A percentile compares a stretch with the other conserved stretches of the same genome.
Evolutionary conservation across 257 asterid species (phyloP).

Genomic region (Rubia yunnanensis): DNA sequence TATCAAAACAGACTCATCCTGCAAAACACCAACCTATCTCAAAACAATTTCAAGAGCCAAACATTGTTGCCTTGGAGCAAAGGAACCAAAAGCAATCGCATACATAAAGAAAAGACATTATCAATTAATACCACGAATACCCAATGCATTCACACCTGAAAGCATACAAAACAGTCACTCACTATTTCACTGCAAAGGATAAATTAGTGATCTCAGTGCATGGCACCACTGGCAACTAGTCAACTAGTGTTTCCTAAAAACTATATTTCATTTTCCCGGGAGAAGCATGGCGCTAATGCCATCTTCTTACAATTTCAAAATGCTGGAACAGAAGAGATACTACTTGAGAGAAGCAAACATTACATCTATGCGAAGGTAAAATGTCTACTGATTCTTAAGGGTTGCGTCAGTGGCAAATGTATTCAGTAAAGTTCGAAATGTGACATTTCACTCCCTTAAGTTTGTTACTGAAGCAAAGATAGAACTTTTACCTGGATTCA

Average conservation of each 20-base stretch:
- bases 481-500: neutral
- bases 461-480: neutral
- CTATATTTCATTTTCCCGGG: neutral
- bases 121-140: neutral
- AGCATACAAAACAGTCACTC: neutral
- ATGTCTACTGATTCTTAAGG: neutral
- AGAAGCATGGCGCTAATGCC: neutral
- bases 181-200: neutral
- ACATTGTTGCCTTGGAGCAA: slow-evolving; percentile 3
- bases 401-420: neutral
- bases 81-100: slow-evolving; percentile 2
- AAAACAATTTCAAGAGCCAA: neutral
- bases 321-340: neutral
- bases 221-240: neutral
- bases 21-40: slow-evolving; percentile 16
- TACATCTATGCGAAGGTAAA: neutral
- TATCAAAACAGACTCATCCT: slow-evolving; percentile 91
- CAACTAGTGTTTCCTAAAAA: neutral
- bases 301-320: neutral
- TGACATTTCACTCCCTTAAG: neutral
- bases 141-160: neutral
- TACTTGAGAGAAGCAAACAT: neutral
- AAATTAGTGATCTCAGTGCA: neutral
- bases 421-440: neutral
- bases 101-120: neutral